Evolutionary conservation across 352 stramenopile species (phyloP), one percentile per base, ranked within the genome.

Genomic region (Phytophthora quininea): DNA sequence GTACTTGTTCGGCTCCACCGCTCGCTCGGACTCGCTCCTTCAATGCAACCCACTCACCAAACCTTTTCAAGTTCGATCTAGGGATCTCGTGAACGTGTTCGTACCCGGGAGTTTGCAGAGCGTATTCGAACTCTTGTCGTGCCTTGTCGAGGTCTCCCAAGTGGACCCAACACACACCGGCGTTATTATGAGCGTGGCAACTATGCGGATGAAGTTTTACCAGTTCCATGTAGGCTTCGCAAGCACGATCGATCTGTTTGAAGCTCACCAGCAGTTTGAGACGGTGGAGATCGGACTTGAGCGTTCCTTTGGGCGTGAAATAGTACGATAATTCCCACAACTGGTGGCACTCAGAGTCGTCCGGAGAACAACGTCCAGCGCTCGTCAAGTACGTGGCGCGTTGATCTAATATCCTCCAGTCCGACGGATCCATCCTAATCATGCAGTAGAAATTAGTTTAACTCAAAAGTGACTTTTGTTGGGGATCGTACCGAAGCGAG

Each of bases 341-440:
- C 29, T 51, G 37, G 0, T 52, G 40, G 32, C 69, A 80, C 7
- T 49, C 42, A n/a, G 64, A 27, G 30, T 66, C 38, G 12, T 71
- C 49, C 1, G 30, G 58, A 27, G 8, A 37, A 45, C 67, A 69
- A 15, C 49, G 49, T 15, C 53, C 56, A 33, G 24, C 49, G 3
- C 8, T 53, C 8, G 65, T 24, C 8, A 71, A 54, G 51, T 69
- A 55, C 8, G n/a, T 32, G 1, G 55, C 64, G 3, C 66, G 61
- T n/a, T 67, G 64, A 27, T 88, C 74, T 38, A 88, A 54, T 19
- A 79, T 62, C 11, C 80, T 74, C 82, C 82, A 90, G 54, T 89
- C 82, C 12, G 75, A 69, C 3, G 76, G 78, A 42, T 90, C 82
- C 58, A 77, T 63, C 12, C 76, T 82, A 57, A 11, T 35, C 38